Evolutionary conservation across 2,329 filamentous ascomycete genomes (phyloP).

Genomic region (Nannizzia gypsea): DNA sequence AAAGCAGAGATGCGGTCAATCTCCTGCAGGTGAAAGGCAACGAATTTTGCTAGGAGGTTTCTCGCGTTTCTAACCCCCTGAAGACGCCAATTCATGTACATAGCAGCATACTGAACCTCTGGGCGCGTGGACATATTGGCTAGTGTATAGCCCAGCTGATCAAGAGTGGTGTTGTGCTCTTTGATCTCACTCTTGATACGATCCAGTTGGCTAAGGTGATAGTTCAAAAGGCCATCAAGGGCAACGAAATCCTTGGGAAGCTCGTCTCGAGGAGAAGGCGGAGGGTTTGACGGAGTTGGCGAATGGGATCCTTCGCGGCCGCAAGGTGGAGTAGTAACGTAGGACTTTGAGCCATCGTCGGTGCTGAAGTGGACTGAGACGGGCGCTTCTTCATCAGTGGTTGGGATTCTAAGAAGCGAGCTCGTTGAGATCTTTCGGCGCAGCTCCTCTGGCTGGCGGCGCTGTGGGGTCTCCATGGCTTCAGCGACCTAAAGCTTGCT

Average conservation of each 20-base stretch:
- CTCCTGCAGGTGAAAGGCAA: constrained; percentile 18
- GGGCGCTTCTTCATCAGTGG: constrained; percentile 1
- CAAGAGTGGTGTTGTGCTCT: constrained; percentile 12
- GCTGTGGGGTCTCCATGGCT: neutral
- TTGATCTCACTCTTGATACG: constrained; percentile 19
- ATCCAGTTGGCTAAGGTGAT: constrained; percentile 20
- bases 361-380: neutral
- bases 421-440: constrained; percentile 9
- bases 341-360: neutral
- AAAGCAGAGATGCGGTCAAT: constrained; percentile 17
- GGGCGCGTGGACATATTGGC: constrained; percentile 1
- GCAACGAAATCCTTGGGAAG: constrained; percentile 15
- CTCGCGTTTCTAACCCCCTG: constrained; percentile 12
- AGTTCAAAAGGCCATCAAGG: constrained; percentile 20
- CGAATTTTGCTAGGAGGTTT: constrained; percentile 14
- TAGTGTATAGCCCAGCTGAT: constrained; percentile 11
- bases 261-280: constrained; percentile 6
- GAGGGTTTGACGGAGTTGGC: neutral
- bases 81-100: constrained; percentile 10
- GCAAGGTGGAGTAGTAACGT: neutral
- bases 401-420: neutral
- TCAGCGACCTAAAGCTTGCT: too few relatives aligned
- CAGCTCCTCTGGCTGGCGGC: neutral
- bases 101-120: constrained; percentile 7
- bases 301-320: constrained; percentile 4